These are phyloP conservation scores for Boletus rubropictus DNA, from an alignment of 768 basidiomycete genomes.

Conservation along the genomic window DNA sequence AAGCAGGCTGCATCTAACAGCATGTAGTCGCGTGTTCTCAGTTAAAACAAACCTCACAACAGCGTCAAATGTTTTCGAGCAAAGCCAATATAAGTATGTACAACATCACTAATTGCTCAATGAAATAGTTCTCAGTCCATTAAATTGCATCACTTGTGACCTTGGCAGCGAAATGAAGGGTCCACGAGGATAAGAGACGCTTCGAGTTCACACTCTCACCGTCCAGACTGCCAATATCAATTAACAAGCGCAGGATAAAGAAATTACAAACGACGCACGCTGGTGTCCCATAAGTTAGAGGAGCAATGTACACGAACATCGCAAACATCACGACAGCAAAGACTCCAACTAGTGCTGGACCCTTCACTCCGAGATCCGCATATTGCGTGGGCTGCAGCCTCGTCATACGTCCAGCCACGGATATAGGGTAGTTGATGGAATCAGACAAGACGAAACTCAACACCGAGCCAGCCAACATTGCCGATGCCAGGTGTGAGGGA, in stretches of 20 bases:
- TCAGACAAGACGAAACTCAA: conserved; percentile 88
- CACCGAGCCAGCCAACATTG: conserved; percentile 87
- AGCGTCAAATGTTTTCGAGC: conserved; percentile 1
- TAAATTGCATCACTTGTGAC: conserved; percentile 37
- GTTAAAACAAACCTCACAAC: background rate
- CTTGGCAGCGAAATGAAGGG: conserved; percentile 86
- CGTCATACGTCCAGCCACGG: conserved; percentile 64
- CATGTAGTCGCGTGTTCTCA: conserved; percentile 5
- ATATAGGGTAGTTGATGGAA: conserved; percentile 87
- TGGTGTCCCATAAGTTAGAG: conserved; percentile 94
- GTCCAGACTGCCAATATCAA: conserved; percentile 52
- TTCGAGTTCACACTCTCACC: conserved; percentile 82
- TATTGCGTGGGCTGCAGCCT: conserved; percentile 46
- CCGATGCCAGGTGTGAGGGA: conserved; percentile 90
- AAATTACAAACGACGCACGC: conserved; percentile 53
- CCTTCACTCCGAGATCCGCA: conserved; percentile 74
- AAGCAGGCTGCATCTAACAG: conserved; percentile 8
- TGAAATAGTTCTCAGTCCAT: conserved; percentile 12
- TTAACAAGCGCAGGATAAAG: conserved; percentile 7
- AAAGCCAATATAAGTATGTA: conserved; percentile 19
- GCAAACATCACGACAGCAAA: conserved; percentile 58
- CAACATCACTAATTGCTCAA: conserved; percentile 11
- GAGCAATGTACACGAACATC: conserved; percentile 72
- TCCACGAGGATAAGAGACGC: conserved; percentile 85
- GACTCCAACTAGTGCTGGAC: conserved; percentile 54